Evolutionary conservation across 208 protist genomes (phyloP), one percentile per base, ranked within the genome.

Genomic region (Trypanosoma melophagium): DNA sequence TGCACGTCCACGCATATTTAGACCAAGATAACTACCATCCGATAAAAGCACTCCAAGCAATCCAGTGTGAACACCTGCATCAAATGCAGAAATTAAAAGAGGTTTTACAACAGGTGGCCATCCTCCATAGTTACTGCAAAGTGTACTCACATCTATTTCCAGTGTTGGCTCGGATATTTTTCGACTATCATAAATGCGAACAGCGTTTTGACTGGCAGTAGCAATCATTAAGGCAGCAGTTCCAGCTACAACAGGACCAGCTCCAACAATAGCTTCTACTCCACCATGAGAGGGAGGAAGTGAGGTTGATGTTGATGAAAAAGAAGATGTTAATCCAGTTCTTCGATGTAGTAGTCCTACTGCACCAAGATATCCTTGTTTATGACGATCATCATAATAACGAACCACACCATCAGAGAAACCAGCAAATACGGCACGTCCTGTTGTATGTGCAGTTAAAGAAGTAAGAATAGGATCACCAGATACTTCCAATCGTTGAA

Each of bases 341-440:
- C 59, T 13, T 9, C 74, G 52, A 50, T 82, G 75, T 44, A 85
- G 45, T 64, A 85, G 68, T 25, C 80, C 83, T 10, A 95, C 79
- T 8, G 82, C 80, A 17, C 87, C 86, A 38, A 96, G 66, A 77
- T 83, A 82, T 3, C 87, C 86, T 63, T 90, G 85, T 22, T 71
- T 67, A 69, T 90, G 87, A 12, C 90, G 83, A 61, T 96, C 87
- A 62, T 96, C 90, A 74, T 94, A 96, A 76, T 94, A 96, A 50
- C 84, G 84, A 40, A 96, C 86, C 19, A 87, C 76, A 25, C 86
- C 81, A 67, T 96, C 87, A n/a, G 75, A 70, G 41, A 85, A 94
- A 51, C 90, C 87, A 7, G 87, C 87, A 58, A 94, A 71, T 38
- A 96, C 74, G 2, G 77, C 81, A 47, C 86, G 87, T 55, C 80